These are phyloP conservation scores for Magnolia officinalis DNA, from an alignment of 164 flowering plant species.

Conservation along the genomic window DNA sequence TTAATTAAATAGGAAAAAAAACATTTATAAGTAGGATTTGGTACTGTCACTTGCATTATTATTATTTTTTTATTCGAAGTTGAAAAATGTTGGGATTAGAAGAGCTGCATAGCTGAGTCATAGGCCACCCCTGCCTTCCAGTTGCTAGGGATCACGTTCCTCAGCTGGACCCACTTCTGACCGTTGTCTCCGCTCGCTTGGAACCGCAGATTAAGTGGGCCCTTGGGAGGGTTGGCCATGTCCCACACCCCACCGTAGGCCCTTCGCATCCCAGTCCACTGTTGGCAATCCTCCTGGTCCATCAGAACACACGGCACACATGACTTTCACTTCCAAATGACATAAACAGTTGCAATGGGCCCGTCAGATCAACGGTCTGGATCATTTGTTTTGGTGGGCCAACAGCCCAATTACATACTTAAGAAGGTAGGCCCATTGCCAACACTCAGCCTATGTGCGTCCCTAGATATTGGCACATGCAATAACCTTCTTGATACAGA, in stretches of 20 bases:
- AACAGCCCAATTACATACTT: too few species aligned
- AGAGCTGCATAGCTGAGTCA: conserved; percentile 52
- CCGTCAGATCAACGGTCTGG: too few species aligned
- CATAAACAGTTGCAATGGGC: not conserved
- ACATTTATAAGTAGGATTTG: too few species aligned
- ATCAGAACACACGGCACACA: not conserved
- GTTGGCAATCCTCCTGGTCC: conserved; percentile 55
- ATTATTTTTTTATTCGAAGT: too few species aligned
- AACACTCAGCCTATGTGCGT: not conserved
- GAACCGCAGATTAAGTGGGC: conserved; percentile 45
- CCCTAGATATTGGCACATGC: not conserved
- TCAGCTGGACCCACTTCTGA: conserved; percentile 41
- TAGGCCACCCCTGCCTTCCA: conserved; percentile 76
- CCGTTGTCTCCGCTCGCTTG: conserved; percentile 41
- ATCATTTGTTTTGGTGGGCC: not conserved
- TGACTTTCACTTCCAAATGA: not conserved
- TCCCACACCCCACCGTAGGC: conserved; percentile 59
- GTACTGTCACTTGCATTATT: too few species aligned
- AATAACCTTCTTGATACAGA: not conserved
- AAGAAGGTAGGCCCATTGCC: too few species aligned
- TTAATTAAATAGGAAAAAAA: too few species aligned
- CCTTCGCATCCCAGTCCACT: conserved; percentile 68
- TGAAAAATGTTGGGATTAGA: conserved; percentile 7
- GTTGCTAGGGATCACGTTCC: conserved; percentile 42
- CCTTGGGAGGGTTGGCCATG: conserved; percentile 36